Percentiles rank a stretch among this genome's conserved stretches.
phyloP scores from a whole-genome alignment of 345 rosid genomes.

The Aquilaria yunnanensis region DNA sequence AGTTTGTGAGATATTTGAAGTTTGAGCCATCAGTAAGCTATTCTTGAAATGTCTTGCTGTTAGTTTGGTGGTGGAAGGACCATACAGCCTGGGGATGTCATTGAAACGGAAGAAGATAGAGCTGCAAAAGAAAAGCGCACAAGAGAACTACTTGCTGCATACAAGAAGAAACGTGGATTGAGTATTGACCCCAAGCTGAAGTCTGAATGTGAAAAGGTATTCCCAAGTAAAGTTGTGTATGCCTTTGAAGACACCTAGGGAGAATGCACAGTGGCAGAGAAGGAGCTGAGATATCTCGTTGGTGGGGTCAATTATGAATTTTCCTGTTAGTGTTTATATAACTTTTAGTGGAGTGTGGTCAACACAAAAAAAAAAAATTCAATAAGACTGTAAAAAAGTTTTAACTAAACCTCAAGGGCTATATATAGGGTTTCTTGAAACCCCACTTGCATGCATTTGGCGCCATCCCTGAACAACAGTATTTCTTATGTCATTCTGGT shows the following conservation, averaged over 20 bases:
- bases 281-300: not conserved
- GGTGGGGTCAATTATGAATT: not conserved
- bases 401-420: too few relatives aligned
- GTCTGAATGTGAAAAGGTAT: constrained; percentile 79
- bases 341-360: not conserved
- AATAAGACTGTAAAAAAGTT: too few relatives aligned
- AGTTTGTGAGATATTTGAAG: too few relatives aligned
- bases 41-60: constrained; percentile 10
- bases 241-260: not conserved
- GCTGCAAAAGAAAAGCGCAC: constrained; percentile 61
- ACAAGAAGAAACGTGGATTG: constrained; percentile 58
- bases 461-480: not conserved
- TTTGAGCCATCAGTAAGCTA: constrained; percentile 1
- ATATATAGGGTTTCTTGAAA: too few relatives aligned
- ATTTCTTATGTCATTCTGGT: not conserved
- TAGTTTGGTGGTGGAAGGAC: constrained; percentile 89
- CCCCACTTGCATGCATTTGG: too few relatives aligned
- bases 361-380: too few relatives aligned
- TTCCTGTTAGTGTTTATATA: not conserved
- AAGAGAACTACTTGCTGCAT: constrained; percentile 55
- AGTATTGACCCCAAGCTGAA: constrained; percentile 65
- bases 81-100: constrained; percentile 69
- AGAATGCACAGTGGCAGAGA: not conserved
- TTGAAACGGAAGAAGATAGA: constrained; percentile 74
- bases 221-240: constrained; percentile 1